These are phyloP conservation scores for Chenopodium suecicum DNA, from an alignment of 148 eudicot genomes.

Conservation along the genomic window DNA sequence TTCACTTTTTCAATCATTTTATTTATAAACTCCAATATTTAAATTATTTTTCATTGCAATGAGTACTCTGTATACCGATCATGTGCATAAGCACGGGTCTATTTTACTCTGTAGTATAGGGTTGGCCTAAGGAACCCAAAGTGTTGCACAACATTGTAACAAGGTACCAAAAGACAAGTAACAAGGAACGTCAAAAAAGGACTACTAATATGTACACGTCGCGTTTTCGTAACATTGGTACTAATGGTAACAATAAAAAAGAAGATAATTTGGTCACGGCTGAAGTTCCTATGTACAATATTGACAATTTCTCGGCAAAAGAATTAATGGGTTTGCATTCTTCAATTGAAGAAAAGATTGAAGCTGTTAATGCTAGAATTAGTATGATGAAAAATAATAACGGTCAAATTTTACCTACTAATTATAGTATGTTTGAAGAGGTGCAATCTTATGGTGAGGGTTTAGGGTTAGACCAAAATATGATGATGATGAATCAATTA, in stretches of 20 bases:
- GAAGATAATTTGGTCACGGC: background rate
- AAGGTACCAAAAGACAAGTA: background rate
- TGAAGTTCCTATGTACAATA: background rate
- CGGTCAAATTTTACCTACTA: background rate
- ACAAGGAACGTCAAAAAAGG: slow-evolving; percentile 8
- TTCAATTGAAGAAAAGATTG: slow-evolving; percentile 11
- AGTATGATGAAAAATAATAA: background rate
- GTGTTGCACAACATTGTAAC: background rate
- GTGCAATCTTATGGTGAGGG: slow-evolving; percentile 1
- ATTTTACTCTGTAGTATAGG: too few species aligned
- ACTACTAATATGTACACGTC: background rate
- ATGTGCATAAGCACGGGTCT: too few species aligned
- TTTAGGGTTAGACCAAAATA: too few species aligned
- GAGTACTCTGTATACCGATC: too few species aligned
- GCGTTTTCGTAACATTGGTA: background rate
- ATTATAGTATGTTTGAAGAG: background rate
- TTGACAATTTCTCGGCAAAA: background rate
- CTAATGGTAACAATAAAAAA: too few species aligned
- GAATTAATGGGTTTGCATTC: slow-evolving; percentile 7
- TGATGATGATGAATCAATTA: too few species aligned
- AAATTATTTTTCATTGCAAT: too few species aligned
- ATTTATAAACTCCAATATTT: too few species aligned
- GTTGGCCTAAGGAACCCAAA: slow-evolving; percentile 20
- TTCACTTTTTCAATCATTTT: too few species aligned
- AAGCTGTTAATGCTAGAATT: slow-evolving; percentile 9